Evolutionary conservation across 768 basidiomycete species (phyloP).

Genomic region (Calocera viscosa): DNA sequence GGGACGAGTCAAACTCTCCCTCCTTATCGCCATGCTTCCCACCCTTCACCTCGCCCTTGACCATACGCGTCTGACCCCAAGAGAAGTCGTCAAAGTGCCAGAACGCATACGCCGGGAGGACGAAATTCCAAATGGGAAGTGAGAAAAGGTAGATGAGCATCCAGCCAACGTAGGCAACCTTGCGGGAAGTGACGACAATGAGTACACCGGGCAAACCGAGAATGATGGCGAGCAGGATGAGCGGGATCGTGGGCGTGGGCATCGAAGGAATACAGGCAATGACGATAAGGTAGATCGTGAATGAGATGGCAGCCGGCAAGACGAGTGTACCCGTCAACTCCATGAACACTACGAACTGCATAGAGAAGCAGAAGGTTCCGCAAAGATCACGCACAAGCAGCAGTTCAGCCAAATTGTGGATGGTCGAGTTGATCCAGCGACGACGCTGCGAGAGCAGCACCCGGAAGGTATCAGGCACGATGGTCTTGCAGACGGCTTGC

Average conservation of each 20-base stretch:
- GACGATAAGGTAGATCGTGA: conserved; percentile 90
- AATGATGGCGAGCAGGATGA: conserved; percentile 84
- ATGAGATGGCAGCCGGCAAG: conserved; percentile 90
- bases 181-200: conserved; percentile 91
- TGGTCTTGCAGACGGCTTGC: conserved; percentile 96
- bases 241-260: conserved; percentile 70
- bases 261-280: conserved; percentile 72
- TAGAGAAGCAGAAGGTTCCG: conserved; percentile 99
- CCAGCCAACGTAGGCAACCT: conserved; percentile 92
- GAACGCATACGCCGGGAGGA: conserved; percentile 91
- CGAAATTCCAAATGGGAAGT: conserved; percentile 92
- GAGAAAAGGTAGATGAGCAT: conserved; percentile 89
- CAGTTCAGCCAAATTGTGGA: conserved; percentile 94
- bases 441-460: conserved; percentile 90
- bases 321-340: conserved; percentile 94
- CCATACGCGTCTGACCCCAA: conserved; percentile 87
- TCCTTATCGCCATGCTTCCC: conserved; percentile 79
- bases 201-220: conserved; percentile 91
- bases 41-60: conserved; percentile 55
- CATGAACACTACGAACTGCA: conserved; percentile 99
- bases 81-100: conserved; percentile 99
- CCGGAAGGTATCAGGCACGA: conserved; percentile 92
- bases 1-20: conserved; percentile 89
- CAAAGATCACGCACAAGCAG: conserved; percentile 94
- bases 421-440: conserved; percentile 98